These are phyloP conservation scores for Nemania abortiva DNA, from an alignment of 2,329 filamentous ascomycete species.

Conservation along the genomic window DNA sequence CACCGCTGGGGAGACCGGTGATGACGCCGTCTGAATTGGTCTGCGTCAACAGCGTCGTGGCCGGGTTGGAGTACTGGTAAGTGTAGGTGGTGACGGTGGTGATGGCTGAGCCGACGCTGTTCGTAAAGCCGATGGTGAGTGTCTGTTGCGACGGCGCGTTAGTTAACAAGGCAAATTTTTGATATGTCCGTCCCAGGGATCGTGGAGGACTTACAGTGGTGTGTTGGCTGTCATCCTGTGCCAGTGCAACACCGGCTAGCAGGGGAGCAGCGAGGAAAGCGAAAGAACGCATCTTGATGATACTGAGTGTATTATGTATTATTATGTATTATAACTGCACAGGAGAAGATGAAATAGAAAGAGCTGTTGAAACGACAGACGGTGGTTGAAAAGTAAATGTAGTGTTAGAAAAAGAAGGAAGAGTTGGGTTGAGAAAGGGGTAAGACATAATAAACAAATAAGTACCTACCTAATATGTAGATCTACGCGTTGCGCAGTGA, in stretches of 20 bases:
- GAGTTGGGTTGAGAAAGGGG: neutral
- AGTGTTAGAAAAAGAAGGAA: neutral
- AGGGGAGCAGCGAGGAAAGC: constrained; percentile 31
- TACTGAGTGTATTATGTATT: constrained; percentile 19
- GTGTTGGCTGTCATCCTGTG: constrained; percentile 31
- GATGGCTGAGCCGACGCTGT: constrained; percentile 29
- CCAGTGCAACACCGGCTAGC: constrained; percentile 32
- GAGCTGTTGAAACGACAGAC: constrained; percentile 11
- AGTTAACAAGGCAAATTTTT: constrained; percentile 20
- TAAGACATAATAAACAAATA: constrained; percentile 8
- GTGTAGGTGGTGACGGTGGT: constrained; percentile 36
- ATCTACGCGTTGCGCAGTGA: constrained; percentile 21
- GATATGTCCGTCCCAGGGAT: neutral
- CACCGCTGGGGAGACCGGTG: constrained; percentile 30
- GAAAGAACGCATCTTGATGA: constrained; percentile 38
- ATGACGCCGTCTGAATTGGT: constrained; percentile 41
- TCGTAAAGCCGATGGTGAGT: constrained; percentile 35
- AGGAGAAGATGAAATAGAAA: constrained; percentile 12
- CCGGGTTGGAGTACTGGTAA: constrained; percentile 40
- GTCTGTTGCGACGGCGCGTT: constrained; percentile 22
- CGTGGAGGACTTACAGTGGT: constrained; percentile 34
- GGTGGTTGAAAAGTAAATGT: constrained; percentile 11
- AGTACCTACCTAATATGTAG: too few relatives aligned
- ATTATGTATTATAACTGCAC: constrained; percentile 24
- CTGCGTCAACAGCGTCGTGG: constrained; percentile 36